phyloP scores from a whole-genome alignment of 352 stramenopile genomes.

The Phytophthora ohioensis region DNA sequence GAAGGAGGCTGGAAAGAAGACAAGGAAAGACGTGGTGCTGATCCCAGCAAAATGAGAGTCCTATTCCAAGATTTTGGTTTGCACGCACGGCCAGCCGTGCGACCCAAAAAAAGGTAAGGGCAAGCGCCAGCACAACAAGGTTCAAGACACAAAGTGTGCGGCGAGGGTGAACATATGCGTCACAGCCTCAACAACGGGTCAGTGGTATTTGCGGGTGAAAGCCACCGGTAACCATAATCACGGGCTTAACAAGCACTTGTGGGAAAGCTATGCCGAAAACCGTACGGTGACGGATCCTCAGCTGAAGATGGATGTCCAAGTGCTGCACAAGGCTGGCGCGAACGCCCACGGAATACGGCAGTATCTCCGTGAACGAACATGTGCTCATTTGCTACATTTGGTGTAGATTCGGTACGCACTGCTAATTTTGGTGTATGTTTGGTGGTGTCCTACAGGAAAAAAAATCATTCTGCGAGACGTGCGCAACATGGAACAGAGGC shows the following conservation, averaged over 20 bases:
- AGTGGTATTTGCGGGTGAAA: slow-evolving; percentile 6
- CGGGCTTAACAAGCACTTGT: slow-evolving; percentile 3
- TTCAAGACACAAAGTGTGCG: background rate
- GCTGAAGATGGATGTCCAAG: background rate
- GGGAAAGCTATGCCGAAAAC: slow-evolving; percentile 3
- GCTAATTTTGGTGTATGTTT: background rate
- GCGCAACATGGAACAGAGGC: no score
- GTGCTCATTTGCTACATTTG: background rate
- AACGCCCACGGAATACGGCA: slow-evolving; percentile 4
- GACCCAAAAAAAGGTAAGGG: background rate
- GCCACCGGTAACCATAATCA: slow-evolving; percentile 3
- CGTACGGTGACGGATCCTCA: background rate
- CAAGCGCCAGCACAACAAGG: background rate
- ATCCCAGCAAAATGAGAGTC: background rate
- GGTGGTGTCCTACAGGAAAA: no score
- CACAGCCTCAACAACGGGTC: background rate
- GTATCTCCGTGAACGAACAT: slow-evolving; percentile 1
- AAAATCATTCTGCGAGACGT: no score
- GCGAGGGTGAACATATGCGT: slow-evolving; percentile 4
- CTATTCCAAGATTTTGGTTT: background rate
- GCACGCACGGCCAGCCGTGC: background rate
- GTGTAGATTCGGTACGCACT: slow-evolving; percentile 1
- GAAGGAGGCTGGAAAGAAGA: background rate
- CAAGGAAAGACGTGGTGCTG: background rate
- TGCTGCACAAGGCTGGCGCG: slow-evolving; percentile 11